These are phyloP conservation scores for Colletotrichum eremochloae DNA, from an alignment of 2,329 filamentous ascomycete genomes.

Conservation along the genomic window DNA sequence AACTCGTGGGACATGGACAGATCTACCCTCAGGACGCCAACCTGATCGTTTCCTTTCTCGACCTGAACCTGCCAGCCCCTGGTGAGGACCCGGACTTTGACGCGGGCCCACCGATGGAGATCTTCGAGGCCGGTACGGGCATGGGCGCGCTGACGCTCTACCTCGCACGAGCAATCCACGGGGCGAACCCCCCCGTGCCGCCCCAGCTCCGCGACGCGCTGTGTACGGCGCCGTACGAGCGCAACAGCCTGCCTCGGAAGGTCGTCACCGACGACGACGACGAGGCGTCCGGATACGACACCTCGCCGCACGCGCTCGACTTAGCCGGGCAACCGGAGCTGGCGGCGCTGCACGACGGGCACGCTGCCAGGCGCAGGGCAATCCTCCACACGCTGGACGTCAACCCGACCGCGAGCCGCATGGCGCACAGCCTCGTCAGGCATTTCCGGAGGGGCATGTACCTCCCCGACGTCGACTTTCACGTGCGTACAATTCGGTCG, in stretches of 20 bases:
- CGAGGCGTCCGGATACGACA: slow-evolving; percentile 26
- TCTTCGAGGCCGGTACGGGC: slow-evolving; percentile 88
- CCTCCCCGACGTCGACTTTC: slow-evolving; percentile 78
- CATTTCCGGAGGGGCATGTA: slow-evolving; percentile 80
- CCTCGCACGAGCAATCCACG: slow-evolving; percentile 81
- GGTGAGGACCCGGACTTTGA: slow-evolving; percentile 51
- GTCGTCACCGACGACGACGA: slow-evolving; percentile 40
- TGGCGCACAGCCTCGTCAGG: slow-evolving; percentile 74
- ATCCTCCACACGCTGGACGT: slow-evolving; percentile 83
- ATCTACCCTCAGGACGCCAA: slow-evolving; percentile 80
- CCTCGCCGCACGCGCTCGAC: slow-evolving; percentile 43
- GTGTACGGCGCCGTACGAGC: slow-evolving; percentile 42
- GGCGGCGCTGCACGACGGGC: slow-evolving; percentile 57
- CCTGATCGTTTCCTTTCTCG: slow-evolving; percentile 81
- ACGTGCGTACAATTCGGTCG: slow-evolving; percentile 74
- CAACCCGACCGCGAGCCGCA: slow-evolving; percentile 70
- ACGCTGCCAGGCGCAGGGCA: slow-evolving; percentile 69
- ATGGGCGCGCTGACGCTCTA: slow-evolving; percentile 84
- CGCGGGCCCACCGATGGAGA: slow-evolving; percentile 69
- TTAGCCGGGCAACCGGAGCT: slow-evolving; percentile 31
- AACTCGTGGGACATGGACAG: slow-evolving; percentile 39
- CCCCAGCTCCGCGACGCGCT: slow-evolving; percentile 55
- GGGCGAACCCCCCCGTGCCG: slow-evolving; percentile 70
- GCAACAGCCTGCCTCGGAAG: slow-evolving; percentile 29
- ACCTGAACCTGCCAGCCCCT: slow-evolving; percentile 72